Percentiles rank a stretch among this genome's conserved stretches.
Conservation (phyloP, 257 asterid species). For the Salvia rosmarinus region DNA sequence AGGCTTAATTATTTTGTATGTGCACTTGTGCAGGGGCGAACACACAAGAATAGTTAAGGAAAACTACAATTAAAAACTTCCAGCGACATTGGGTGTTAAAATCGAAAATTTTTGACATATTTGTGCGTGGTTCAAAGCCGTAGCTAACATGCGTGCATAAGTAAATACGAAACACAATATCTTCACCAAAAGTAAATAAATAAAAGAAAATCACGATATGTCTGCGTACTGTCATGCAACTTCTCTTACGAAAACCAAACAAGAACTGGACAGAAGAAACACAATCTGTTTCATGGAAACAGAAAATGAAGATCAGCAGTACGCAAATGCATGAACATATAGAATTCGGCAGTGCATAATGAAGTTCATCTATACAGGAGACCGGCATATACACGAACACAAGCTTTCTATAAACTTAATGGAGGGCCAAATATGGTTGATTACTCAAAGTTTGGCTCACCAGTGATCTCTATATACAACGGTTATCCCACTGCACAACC, state of each 20-base stretch:
- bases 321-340: background rate
- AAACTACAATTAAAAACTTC: too few relatives aligned
- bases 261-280: background rate
- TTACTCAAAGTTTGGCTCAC: conserved; percentile 19
- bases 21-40: too few relatives aligned
- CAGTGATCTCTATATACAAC: conserved; percentile 42
- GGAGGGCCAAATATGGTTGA: conserved; percentile 13
- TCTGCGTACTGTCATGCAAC: background rate
- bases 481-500: conserved; percentile 32
- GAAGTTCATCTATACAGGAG: conserved; percentile 34
- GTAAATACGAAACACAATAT: too few relatives aligned
- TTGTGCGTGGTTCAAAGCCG: too few relatives aligned
- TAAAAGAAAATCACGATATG: too few relatives aligned
- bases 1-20: too few relatives aligned
- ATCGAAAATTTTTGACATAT: too few relatives aligned
- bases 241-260: background rate
- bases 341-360: background rate
- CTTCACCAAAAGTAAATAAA: too few relatives aligned
- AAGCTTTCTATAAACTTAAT: conserved; percentile 22
- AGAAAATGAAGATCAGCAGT: background rate
- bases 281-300: background rate
- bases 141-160: too few relatives aligned
- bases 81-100: too few relatives aligned
- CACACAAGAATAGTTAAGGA: too few relatives aligned
- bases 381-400: conserved; percentile 20